phyloP scores from a whole-genome alignment of 2,329 filamentous ascomycete genomes.

The Fusarium sp. region DNA sequence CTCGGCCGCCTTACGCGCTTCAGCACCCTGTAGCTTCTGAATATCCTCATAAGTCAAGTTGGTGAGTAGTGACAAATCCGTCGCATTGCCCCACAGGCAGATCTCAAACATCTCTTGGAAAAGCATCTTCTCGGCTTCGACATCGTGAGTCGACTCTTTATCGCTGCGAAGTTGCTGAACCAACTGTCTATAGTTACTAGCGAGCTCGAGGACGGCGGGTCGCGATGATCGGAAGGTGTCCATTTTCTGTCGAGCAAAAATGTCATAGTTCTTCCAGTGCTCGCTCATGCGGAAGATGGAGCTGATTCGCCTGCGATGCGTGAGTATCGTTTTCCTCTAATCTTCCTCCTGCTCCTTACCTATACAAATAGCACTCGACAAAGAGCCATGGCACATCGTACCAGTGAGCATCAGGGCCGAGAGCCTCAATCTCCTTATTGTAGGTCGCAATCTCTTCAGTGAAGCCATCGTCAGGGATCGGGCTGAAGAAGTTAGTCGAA shows the following conservation, averaged over 20 bases:
- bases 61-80: slow-evolving; percentile 90
- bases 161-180: slow-evolving; percentile 71
- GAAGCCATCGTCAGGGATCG: slow-evolving; percentile 80
- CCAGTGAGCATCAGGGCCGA: slow-evolving; percentile 79
- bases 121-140: slow-evolving; percentile 78
- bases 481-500: slow-evolving; percentile 59
- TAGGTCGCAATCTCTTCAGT: slow-evolving; percentile 84
- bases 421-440: slow-evolving; percentile 83
- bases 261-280: slow-evolving; percentile 90
- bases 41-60: slow-evolving; percentile 95
- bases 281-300: slow-evolving; percentile 80
- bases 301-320: slow-evolving; percentile 72
- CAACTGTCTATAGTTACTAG: slow-evolving; percentile 80
- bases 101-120: slow-evolving; percentile 97
- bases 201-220: slow-evolving; percentile 84
- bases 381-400: slow-evolving; percentile 89
- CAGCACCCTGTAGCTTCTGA: slow-evolving; percentile 91
- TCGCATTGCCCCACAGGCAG: slow-evolving; percentile 97
- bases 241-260: slow-evolving; percentile 91
- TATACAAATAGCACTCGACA: slow-evolving; percentile 93
- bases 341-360: slow-evolving; percentile 57
- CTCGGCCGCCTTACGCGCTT: slow-evolving; percentile 87
- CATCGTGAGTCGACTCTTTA: slow-evolving; percentile 65
- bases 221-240: slow-evolving; percentile 92
- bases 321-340: not conserved